Evolutionary conservation across 805 yeast species (phyloP).

Genomic region (Ogataea philodendri): DNA sequence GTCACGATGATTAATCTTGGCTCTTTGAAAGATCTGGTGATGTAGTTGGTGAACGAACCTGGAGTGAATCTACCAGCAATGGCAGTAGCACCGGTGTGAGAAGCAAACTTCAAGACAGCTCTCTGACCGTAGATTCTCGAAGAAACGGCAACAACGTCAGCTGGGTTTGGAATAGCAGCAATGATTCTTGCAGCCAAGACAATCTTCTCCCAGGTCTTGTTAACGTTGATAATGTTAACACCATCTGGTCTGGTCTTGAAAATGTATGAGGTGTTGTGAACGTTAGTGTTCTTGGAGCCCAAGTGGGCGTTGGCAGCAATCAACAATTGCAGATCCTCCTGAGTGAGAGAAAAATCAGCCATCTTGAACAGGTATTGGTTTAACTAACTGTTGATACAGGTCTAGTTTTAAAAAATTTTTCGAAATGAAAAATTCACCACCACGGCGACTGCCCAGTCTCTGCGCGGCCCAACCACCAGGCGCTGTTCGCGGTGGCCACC

Average conservation of each 20-base stretch:
- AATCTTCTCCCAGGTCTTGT: constrained; percentile 99
- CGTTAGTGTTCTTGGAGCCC: constrained; percentile 99
- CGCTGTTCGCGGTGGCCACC: constrained; percentile 1
- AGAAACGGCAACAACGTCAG: constrained; percentile 98
- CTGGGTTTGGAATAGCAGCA: constrained; percentile 98
- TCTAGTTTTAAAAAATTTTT: constrained; percentile 18
- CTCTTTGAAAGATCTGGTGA: constrained; percentile 99
- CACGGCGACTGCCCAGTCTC: constrained; percentile 5
- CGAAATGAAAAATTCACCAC: constrained; percentile 17
- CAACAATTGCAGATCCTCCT: constrained; percentile 98
- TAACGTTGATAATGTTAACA: constrained; percentile 96
- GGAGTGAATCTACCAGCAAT: constrained; percentile 99
- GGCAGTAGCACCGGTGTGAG: constrained; percentile 99
- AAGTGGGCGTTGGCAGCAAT: constrained; percentile 99
- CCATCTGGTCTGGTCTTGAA: constrained; percentile 99
- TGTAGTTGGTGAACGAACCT: constrained; percentile 99
- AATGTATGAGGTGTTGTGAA: constrained; percentile 95
- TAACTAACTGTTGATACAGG: constrained; percentile 15
- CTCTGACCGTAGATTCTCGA: constrained; percentile 99
- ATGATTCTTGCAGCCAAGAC: constrained; percentile 99
- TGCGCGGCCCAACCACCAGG: constrained; percentile 1
- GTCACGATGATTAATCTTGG: constrained; percentile 99
- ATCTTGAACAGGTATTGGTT: constrained; percentile 23
- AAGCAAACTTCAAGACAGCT: constrained; percentile 99
- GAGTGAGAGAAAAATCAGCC: constrained; percentile 54